phyloP scores from a whole-genome alignment of 1,284 basidiomycete genomes.

The Termitomyces sp. region DNA sequence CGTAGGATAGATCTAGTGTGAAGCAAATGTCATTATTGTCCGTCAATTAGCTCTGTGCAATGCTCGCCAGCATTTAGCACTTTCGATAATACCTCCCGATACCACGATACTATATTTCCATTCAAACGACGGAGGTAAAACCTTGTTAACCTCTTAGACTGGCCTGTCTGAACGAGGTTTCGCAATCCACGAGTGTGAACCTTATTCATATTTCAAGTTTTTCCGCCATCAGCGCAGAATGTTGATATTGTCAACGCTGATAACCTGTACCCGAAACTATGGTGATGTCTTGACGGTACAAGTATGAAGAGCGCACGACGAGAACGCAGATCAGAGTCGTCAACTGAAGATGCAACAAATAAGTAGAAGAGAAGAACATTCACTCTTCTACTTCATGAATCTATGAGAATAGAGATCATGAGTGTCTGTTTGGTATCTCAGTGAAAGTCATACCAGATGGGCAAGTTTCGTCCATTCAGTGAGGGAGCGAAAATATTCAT shows the following conservation, averaged over 20 bases:
- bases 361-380: neutral
- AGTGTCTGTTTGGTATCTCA: neutral
- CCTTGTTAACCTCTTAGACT: neutral
- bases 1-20: neutral
- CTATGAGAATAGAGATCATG: constrained; percentile 1
- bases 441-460: constrained; percentile 41
- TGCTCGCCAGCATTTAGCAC: neutral
- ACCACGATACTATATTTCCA: neutral
- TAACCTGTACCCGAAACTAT: neutral
- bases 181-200: neutral
- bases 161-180: no score
- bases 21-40: neutral
- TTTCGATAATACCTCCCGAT: neutral
- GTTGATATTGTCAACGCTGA: neutral
- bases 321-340: neutral
- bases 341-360: neutral
- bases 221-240: neutral
- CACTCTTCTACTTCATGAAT: constrained; percentile 15
- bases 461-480: constrained; percentile 62
- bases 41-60: neutral
- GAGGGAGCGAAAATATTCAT: constrained; percentile 64
- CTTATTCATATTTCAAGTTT: neutral
- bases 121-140: no score
- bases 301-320: neutral
- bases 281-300: neutral